Conservation (phyloP, 2,329 filamentous ascomycete species). For the Exophiala sideris region DNA sequence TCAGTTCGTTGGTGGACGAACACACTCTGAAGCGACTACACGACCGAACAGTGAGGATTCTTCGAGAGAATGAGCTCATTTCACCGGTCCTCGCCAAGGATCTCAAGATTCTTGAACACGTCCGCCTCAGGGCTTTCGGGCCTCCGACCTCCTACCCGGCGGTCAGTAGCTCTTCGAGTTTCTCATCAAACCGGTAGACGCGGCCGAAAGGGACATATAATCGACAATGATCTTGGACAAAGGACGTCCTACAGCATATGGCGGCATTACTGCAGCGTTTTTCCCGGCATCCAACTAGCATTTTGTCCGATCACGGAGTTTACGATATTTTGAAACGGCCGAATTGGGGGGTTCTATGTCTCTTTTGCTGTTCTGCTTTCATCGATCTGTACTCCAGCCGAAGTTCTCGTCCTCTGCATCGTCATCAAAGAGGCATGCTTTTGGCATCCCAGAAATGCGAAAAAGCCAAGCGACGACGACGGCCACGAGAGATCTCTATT, state of each 20-base stretch:
- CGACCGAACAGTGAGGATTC: conserved; percentile 70
- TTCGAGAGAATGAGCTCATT: conserved; percentile 65
- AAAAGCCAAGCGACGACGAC: too few relatives aligned
- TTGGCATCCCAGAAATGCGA: too few relatives aligned
- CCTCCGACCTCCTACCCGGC: conserved; percentile 7
- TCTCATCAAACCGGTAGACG: conserved; percentile 16
- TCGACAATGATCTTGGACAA: conserved; percentile 9
- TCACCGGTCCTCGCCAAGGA: conserved; percentile 74
- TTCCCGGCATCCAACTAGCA: conserved; percentile 1
- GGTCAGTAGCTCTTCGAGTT: conserved; percentile 18
- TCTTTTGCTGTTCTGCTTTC: neutral
- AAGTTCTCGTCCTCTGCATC: too few relatives aligned
- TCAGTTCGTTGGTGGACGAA: conserved; percentile 57
- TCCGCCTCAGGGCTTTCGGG: conserved; percentile 42
- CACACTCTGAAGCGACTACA: conserved; percentile 60
- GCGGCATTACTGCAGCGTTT: conserved; percentile 11
- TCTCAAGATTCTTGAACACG: conserved; percentile 65
- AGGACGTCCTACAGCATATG: neutral
- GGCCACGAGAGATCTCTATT: too few relatives aligned
- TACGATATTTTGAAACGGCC: conserved; percentile 10
- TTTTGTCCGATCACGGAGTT: conserved; percentile 2
- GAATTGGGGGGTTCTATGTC: neutral
- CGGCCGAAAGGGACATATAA: neutral
- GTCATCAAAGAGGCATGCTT: too few relatives aligned
- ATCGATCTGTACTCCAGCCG: neutral